phyloP scores from a whole-genome alignment of 139 green algal species.

The Gonium pectorale region DNA sequence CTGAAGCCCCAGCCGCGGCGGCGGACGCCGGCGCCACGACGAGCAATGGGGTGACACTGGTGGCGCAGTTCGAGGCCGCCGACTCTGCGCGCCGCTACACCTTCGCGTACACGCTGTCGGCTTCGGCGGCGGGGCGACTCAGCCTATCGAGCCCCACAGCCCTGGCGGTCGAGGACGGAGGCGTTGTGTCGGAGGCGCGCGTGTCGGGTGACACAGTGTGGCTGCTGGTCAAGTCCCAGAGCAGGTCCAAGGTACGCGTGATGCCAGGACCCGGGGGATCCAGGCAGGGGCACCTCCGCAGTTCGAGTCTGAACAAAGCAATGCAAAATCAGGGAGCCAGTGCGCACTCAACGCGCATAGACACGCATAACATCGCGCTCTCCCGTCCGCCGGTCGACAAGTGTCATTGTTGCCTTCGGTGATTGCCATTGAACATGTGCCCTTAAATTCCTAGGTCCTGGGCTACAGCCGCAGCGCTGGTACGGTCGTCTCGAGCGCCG shows the following conservation, averaged over 20 bases:
- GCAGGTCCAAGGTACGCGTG: constrained; percentile 23
- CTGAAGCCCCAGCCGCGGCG: background rate
- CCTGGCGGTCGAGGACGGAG: constrained; percentile 25
- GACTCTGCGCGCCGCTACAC: constrained; percentile 31
- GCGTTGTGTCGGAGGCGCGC: constrained; percentile 20
- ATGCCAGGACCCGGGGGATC: no score
- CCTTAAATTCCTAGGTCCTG: constrained; percentile 29
- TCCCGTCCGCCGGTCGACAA: no score
- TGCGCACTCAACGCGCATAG: no score
- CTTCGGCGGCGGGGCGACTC: background rate
- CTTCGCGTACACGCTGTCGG: constrained; percentile 15
- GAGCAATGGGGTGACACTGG: background rate
- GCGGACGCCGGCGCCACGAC: background rate
- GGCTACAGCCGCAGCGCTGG: constrained; percentile 10
- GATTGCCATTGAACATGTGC: no score
- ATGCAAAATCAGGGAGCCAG: no score
- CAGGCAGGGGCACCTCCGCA: no score
- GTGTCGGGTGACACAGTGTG: constrained; percentile 44
- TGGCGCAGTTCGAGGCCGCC: constrained; percentile 38
- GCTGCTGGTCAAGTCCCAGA: constrained; percentile 27
- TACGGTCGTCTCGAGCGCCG: background rate
- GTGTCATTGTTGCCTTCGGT: no score
- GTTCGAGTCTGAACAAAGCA: no score
- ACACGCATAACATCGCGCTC: no score
- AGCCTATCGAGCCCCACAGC: background rate